These are phyloP conservation scores for Collybia sordida DNA, from an alignment of 768 basidiomycete species.

Conservation along the genomic window DNA sequence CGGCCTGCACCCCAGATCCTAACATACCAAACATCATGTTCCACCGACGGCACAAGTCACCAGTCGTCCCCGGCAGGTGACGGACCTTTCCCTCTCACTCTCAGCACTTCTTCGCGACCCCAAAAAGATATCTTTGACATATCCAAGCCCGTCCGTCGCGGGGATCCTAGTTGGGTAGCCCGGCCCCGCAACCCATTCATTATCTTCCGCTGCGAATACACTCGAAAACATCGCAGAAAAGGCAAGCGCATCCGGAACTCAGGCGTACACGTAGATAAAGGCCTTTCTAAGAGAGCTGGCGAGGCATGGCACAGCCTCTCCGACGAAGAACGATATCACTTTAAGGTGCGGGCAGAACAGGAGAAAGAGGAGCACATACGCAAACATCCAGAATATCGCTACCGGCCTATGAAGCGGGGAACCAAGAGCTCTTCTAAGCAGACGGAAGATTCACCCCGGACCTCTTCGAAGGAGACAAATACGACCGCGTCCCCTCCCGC, in stretches of 20 bases:
- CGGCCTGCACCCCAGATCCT: slow-evolving; percentile 11
- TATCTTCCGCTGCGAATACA: slow-evolving; percentile 70
- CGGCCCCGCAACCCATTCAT: slow-evolving; percentile 73
- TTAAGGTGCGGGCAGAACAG: slow-evolving; percentile 49
- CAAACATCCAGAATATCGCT: slow-evolving; percentile 63
- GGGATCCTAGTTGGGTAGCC: slow-evolving; percentile 59
- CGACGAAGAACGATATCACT: slow-evolving; percentile 44
- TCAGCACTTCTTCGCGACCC: slow-evolving; percentile 20
- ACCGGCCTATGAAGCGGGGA: slow-evolving; percentile 50
- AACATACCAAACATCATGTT: slow-evolving; percentile 1
- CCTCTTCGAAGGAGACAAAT: neutral
- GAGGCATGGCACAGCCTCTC: slow-evolving; percentile 71
- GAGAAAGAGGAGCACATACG: slow-evolving; percentile 59
- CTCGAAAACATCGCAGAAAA: slow-evolving; percentile 41
- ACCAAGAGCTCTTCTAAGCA: slow-evolving; percentile 25
- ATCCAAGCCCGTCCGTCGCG: slow-evolving; percentile 32
- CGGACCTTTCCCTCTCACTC: slow-evolving; percentile 15
- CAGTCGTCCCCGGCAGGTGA: slow-evolving; percentile 3
- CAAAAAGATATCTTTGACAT: slow-evolving; percentile 4
- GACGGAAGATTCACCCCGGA: slow-evolving; percentile 8
- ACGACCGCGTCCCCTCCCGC: no score
- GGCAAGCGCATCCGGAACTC: slow-evolving; percentile 32
- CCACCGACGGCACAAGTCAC: neutral
- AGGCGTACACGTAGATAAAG: slow-evolving; percentile 42
- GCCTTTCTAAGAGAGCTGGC: slow-evolving; percentile 75